Evolutionary conservation across 352 stramenopile genomes (phyloP).

Genomic region (Pythium phragmitis): DNA sequence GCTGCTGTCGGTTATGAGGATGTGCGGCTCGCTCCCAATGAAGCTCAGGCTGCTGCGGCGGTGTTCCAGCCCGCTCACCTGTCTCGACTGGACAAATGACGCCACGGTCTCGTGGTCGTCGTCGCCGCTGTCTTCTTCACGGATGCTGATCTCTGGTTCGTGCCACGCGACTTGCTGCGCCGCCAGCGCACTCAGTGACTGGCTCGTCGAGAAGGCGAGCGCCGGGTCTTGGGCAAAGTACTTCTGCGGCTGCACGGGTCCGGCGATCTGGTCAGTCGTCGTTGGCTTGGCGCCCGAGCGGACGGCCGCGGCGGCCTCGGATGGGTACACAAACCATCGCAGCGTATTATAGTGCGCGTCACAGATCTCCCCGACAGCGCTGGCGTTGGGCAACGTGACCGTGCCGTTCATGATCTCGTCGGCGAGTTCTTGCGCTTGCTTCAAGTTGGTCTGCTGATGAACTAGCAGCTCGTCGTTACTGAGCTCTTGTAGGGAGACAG

Average conservation of each 20-base stretch:
- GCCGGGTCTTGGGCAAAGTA: conserved; percentile 22
- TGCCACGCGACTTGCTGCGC: conserved; percentile 16
- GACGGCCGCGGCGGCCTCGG: conserved; percentile 32
- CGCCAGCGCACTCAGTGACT: neutral
- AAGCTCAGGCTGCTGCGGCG: neutral
- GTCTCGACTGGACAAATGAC: neutral
- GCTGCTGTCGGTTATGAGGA: neutral
- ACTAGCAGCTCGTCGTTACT: conserved; percentile 17
- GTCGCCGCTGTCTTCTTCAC: neutral
- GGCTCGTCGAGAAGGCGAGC: conserved; percentile 14
- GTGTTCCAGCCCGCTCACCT: neutral
- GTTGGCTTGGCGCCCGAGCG: conserved; percentile 10
- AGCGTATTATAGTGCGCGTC: conserved; percentile 34
- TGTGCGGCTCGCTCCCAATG: neutral
- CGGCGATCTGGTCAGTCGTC: conserved; percentile 5
- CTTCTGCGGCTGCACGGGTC: conserved; percentile 32
- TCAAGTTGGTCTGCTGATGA: conserved; percentile 24
- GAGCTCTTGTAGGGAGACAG: neutral
- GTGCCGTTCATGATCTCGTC: conserved; percentile 19
- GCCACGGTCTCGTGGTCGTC: neutral
- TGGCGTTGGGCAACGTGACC: conserved; percentile 3
- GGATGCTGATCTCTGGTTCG: conserved; percentile 1
- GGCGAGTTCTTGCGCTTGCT: conserved; percentile 22
- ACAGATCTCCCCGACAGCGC: conserved; percentile 22
- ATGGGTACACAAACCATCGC: conserved; percentile 50